These are phyloP conservation scores for Calonectria pseudoreteaudii DNA, from an alignment of 2,329 filamentous ascomycete genomes.

Conservation along the genomic window DNA sequence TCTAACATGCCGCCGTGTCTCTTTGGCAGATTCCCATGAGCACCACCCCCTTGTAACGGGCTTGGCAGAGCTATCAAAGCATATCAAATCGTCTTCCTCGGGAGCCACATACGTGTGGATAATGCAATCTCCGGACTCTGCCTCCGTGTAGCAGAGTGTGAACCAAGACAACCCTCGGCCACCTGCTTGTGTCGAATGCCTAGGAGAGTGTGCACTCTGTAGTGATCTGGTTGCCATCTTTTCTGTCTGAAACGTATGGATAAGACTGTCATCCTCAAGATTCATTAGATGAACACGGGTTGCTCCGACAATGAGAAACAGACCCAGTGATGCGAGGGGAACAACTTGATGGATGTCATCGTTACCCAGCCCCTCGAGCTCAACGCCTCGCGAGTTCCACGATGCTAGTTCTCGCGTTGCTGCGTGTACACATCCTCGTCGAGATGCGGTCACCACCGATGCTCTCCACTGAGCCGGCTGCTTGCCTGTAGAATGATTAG, in stretches of 20 bases:
- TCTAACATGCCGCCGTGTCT: conserved; percentile 64
- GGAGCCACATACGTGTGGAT: conserved; percentile 72
- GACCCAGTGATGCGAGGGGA: conserved; percentile 67
- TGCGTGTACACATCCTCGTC: conserved; percentile 62
- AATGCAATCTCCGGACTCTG: conserved; percentile 70
- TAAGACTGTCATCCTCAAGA: conserved; percentile 56
- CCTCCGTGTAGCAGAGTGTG: conserved; percentile 72
- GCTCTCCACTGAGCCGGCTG: conserved; percentile 26
- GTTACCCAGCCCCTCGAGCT: conserved; percentile 57
- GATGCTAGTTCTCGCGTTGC: conserved; percentile 53
- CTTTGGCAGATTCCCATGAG: conserved; percentile 63
- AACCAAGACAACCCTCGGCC: conserved; percentile 70
- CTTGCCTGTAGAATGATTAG: conserved; percentile 17
- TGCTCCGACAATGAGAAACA: conserved; percentile 70
- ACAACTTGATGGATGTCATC: conserved; percentile 65
- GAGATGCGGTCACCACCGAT: conserved; percentile 59
- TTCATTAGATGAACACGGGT: conserved; percentile 69
- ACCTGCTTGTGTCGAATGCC: conserved; percentile 59
- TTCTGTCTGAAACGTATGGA: conserved; percentile 73
- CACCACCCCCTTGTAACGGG: conserved; percentile 58
- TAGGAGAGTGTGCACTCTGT: conserved; percentile 66
- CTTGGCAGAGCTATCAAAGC: conserved; percentile 57
- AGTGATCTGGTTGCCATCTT: conserved; percentile 70
- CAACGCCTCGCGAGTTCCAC: conserved; percentile 64
- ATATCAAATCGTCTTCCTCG: conserved; percentile 66